These are phyloP conservation scores for Trichoderma guizhouense DNA, from an alignment of 2,329 filamentous ascomycete species.

Conservation along the genomic window DNA sequence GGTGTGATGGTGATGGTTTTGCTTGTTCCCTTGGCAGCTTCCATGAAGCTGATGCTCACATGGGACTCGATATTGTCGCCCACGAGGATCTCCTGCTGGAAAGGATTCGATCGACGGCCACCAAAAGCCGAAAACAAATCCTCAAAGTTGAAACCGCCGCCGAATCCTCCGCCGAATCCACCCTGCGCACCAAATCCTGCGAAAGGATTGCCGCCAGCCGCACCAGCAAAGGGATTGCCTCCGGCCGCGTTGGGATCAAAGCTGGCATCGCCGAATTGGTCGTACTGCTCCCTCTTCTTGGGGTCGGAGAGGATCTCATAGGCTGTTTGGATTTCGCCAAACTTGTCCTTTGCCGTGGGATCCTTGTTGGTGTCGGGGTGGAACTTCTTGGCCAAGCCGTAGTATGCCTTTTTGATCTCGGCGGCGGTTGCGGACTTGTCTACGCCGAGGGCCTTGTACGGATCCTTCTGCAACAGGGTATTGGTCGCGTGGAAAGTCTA, in stretches of 20 bases:
- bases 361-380: slow-evolving; percentile 99
- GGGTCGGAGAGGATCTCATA: slow-evolving; percentile 93
- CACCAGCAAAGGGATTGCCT: slow-evolving; percentile 60
- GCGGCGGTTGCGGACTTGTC: slow-evolving; percentile 72
- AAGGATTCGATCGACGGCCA: slow-evolving; percentile 60
- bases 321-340: slow-evolving; percentile 85
- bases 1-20: slow-evolving; percentile 89
- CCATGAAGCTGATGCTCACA: slow-evolving; percentile 89
- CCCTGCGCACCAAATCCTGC: slow-evolving; percentile 55
- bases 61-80: slow-evolving; percentile 96
- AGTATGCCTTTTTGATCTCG: slow-evolving; percentile 98
- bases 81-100: slow-evolving; percentile 76
- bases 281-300: slow-evolving; percentile 88
- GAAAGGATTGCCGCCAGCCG: slow-evolving; percentile 60
- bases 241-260: slow-evolving; percentile 74
- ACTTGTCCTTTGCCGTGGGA: slow-evolving; percentile 86
- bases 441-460: slow-evolving; percentile 84
- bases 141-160: slow-evolving; percentile 88
- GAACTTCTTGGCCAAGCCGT: slow-evolving; percentile 93
- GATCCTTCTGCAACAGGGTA: slow-evolving; percentile 62
- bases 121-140: slow-evolving; percentile 89
- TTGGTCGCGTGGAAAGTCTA: slow-evolving; percentile 61
- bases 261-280: slow-evolving; percentile 82
- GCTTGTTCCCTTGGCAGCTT: slow-evolving; percentile 84
- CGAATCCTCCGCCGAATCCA: slow-evolving; percentile 70